Evolutionary conservation across 805 yeast genomes (phyloP).

Genomic region (Wickerhamiella musiphila): DNA sequence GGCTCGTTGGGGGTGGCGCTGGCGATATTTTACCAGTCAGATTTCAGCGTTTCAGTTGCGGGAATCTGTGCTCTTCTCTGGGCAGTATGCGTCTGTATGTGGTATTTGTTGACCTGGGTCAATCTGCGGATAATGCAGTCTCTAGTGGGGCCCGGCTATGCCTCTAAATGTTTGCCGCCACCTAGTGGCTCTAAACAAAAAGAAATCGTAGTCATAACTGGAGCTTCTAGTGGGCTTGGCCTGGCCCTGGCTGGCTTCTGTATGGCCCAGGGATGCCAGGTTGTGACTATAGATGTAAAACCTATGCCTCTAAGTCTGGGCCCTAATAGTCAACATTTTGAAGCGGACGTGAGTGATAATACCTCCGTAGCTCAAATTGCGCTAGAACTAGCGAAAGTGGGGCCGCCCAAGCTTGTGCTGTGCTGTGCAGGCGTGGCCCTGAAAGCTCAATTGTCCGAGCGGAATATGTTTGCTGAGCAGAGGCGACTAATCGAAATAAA

Average conservation of each 20-base stretch:
- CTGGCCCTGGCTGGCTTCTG: conserved; percentile 12
- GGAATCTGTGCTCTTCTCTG: background rate
- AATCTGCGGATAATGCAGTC: too few relatives aligned
- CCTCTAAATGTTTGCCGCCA: too few relatives aligned
- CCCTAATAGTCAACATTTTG: conserved; percentile 1
- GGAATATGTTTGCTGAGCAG: conserved; percentile 25
- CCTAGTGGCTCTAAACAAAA: too few relatives aligned
- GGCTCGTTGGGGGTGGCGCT: conserved; percentile 7
- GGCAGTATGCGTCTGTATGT: background rate
- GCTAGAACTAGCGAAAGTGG: conserved; percentile 64
- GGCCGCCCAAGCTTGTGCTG: conserved; percentile 60
- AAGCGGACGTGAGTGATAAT: conserved; percentile 8
- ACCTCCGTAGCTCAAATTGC: conserved; percentile 32
- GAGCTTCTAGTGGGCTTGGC: conserved; percentile 16
- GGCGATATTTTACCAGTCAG: background rate
- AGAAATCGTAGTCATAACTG: conserved; percentile 13
- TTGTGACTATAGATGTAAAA: conserved; percentile 9
- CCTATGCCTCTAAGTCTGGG: conserved; percentile 7
- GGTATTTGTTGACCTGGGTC: too few relatives aligned
- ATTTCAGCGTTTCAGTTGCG: background rate
- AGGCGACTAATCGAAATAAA: conserved; percentile 42
- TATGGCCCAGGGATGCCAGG: conserved; percentile 8
- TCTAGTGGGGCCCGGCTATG: too few relatives aligned
- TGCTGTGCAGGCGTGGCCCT: conserved; percentile 84
- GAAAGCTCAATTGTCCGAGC: conserved; percentile 32